Evolutionary conservation across 495 filamentous ascomycete genomes (phyloP).

Genomic region (Penicillium arizonense): DNA sequence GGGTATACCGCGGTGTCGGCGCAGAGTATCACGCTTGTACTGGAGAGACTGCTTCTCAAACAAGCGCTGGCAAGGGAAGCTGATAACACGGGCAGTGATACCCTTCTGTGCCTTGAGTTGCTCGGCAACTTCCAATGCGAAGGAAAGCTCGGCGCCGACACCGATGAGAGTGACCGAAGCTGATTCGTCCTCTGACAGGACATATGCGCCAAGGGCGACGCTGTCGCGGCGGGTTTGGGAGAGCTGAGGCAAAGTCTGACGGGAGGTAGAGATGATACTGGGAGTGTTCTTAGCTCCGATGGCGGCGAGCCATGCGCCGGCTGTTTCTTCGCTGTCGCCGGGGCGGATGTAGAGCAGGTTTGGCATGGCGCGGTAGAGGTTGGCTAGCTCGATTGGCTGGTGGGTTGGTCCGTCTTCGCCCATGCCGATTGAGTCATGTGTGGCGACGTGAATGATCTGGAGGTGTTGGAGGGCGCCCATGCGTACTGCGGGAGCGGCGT

Average conservation of each 20-base stretch:
- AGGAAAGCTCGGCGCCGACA: constrained; percentile 46
- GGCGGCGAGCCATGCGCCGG: constrained; percentile 53
- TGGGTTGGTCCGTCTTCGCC: constrained; percentile 63
- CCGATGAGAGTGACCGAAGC: constrained; percentile 49
- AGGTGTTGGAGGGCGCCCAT: constrained; percentile 59
- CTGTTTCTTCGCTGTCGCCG: constrained; percentile 54
- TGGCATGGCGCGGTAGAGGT: constrained; percentile 59
- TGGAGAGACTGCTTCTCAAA: constrained; percentile 51
- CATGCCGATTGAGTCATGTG: constrained; percentile 58
- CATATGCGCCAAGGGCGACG: constrained; percentile 45
- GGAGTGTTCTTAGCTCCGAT: constrained; percentile 43
- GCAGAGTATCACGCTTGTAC: constrained; percentile 44
- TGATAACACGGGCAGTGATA: constrained; percentile 48
- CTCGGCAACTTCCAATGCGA: constrained; percentile 40
- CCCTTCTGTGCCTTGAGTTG: constrained; percentile 30
- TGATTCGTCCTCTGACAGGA: constrained; percentile 41
- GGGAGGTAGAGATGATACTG: constrained; percentile 48
- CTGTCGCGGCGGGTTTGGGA: constrained; percentile 39
- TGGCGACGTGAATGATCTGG: constrained; percentile 57
- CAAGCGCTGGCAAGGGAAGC: constrained; percentile 53
- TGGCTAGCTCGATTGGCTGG: constrained; percentile 57
- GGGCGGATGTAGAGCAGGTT: constrained; percentile 60
- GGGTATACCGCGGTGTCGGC: constrained; percentile 35
- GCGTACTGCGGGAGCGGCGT: constrained; percentile 56
- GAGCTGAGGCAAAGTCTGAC: constrained; percentile 45